A percentile compares a stretch with the other conserved stretches of the same genome.
Evolutionary conservation across 257 asterid genomes (phyloP).

Genomic region (Solanum paucissectum): DNA sequence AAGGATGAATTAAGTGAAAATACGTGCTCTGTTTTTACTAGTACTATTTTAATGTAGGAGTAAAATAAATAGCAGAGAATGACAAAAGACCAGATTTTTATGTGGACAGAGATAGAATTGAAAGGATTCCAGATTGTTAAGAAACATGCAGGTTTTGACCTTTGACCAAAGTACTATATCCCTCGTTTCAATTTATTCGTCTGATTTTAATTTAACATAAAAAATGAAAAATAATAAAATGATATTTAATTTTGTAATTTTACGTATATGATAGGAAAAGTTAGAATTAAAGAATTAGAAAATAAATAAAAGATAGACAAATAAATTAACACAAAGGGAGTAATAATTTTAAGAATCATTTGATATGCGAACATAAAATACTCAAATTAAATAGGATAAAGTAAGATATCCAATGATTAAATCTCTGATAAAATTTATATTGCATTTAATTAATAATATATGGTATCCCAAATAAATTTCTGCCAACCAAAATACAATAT

Average conservation of each 20-base stretch:
- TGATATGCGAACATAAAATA: too few species aligned
- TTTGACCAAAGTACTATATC: slow-evolving; percentile 25
- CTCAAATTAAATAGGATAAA: not conserved
- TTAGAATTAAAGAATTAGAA: too few species aligned
- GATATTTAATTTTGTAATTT: too few species aligned
- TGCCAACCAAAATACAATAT: not conserved
- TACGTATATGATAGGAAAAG: fast-evolving
- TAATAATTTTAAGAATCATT: not conserved
- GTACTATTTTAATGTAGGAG: not conserved
- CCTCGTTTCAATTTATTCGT: not conserved
- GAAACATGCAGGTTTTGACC: slow-evolving; percentile 47
- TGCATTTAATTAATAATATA: too few species aligned
- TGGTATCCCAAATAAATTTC: too few species aligned
- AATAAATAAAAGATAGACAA: not conserved
- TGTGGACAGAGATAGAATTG: not conserved
- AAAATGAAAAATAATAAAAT: too few species aligned
- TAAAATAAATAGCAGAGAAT: not conserved
- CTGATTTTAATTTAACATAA: fast-evolving
- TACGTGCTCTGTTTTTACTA: not conserved
- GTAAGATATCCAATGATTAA: fast-evolving
- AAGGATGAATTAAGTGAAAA: not conserved
- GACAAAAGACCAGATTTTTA: not conserved
- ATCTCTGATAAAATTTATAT: too few species aligned
- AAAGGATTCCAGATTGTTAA: not conserved
- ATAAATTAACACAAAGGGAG: not conserved